These are phyloP conservation scores for Paecilomyces formosus DNA, from an alignment of 2,329 filamentous ascomycete genomes.

Conservation along the genomic window DNA sequence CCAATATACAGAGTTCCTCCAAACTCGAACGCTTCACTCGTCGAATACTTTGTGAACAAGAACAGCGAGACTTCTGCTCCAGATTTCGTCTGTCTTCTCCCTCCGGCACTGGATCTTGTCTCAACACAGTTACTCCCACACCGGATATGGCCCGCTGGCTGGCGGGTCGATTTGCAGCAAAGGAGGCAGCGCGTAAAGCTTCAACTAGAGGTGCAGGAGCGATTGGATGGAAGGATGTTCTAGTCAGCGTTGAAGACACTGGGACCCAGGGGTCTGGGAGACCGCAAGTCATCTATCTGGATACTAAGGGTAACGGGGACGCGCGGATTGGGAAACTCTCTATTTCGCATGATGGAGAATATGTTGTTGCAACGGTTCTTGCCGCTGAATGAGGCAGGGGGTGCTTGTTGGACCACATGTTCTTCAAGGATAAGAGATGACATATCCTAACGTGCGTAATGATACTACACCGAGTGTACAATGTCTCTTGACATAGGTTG, in stretches of 20 bases:
- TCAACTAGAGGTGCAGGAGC: slow-evolving; percentile 46
- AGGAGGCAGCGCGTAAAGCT: slow-evolving; percentile 69
- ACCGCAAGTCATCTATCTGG: slow-evolving; percentile 32
- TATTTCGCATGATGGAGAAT: slow-evolving; percentile 82
- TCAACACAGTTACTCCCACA: slow-evolving; percentile 10
- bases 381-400: slow-evolving; percentile 22
- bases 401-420: neutral
- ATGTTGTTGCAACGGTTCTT: slow-evolving; percentile 50
- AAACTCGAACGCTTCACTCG: slow-evolving; percentile 28
- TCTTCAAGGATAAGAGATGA: neutral
- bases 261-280: slow-evolving; percentile 10
- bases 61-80: slow-evolving; percentile 29
- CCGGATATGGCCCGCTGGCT: slow-evolving; percentile 35
- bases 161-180: slow-evolving; percentile 58
- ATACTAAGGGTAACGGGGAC: slow-evolving; percentile 8
- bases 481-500: neutral
- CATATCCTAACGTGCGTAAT: neutral
- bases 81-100: slow-evolving; percentile 17
- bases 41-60: slow-evolving; percentile 33
- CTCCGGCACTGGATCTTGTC: neutral
- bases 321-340: slow-evolving; percentile 61
- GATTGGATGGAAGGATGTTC: slow-evolving; percentile 57
- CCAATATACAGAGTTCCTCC: slow-evolving; percentile 19
- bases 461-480: neutral
- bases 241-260: slow-evolving; percentile 27